Base-by-base conservation (phyloP, 139 green algal genomes). In the Auxenochlorella pyrenoidosa region DNA sequence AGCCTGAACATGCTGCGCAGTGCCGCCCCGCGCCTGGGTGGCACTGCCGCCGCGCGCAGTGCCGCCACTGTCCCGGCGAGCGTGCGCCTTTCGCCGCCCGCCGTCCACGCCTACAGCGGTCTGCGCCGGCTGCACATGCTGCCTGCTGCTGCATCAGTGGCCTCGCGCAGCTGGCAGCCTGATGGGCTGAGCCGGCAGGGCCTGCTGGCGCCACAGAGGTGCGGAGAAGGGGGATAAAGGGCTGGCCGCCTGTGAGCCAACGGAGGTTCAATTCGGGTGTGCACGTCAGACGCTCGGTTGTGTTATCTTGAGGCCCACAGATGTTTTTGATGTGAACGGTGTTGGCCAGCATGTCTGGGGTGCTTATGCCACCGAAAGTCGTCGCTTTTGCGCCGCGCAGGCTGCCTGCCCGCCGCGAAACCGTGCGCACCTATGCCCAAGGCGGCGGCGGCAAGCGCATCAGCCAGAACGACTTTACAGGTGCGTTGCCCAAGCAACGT, bases 381-480 rank as follows among this genome's bases (percentile, higher is more conserved):
- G 10, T 24, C 13, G 1, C 68, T 4, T 5, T 44, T 32, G 0
- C 1, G 30, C 8, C 38, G n/a, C 36, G 83, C 71, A 82, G 83
- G 71, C 68, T 47, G 73, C 43, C n/a, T 0, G 5, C 43, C 40
- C 72, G 76, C 36, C 65, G 82, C 30, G 34, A 40, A 4, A 26
- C 38, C 13, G 65, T 90, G 59, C 76, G 76, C 79, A 86, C 86
- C 36, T 86, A 85, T 38, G 87, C 87, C 24, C 60, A 75, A 72
- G 71, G 79, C 51, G 71, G 80, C 60, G 90, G 92, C 36, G 93
- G 93, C 63, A 96, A 96, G 86, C 88, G 91, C 26, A 98, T 97
- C 86, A 96, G 91, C 34, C 97, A 98, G 86, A 92, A 93, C 24
- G 96, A 99, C 91, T 99, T 99, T 90, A 99, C 97, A 8, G 80